phyloP scores from a whole-genome alignment of 2,329 filamentous ascomycete species.

The Pseudogymnoascus sp. region DNA sequence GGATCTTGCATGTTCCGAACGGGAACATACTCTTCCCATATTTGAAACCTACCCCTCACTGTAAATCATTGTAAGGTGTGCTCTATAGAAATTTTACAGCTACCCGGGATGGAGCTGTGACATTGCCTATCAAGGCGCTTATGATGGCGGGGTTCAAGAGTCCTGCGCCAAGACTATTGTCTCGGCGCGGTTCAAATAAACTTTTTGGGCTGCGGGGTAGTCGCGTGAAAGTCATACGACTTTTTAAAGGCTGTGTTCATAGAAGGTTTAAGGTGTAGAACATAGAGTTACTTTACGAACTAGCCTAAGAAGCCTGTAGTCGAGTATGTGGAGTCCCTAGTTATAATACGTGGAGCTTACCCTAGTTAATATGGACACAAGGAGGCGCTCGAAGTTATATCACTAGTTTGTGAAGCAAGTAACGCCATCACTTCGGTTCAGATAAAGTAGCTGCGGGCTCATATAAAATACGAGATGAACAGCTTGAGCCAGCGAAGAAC shows the following conservation, averaged over 20 bases:
- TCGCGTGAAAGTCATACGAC: background rate
- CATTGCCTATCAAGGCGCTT: background rate
- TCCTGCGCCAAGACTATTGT: background rate
- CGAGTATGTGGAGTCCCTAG: background rate
- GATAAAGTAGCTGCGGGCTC: background rate
- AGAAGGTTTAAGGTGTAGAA: background rate
- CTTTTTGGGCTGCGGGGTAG: slow-evolving; percentile 1
- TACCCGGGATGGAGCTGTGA: background rate
- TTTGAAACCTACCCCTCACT: background rate
- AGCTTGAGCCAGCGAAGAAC: background rate
- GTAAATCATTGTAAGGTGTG: background rate
- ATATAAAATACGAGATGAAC: background rate
- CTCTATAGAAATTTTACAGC: background rate
- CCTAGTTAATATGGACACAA: background rate
- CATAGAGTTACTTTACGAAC: background rate
- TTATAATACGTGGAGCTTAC: background rate
- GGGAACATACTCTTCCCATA: background rate
- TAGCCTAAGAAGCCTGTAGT: background rate
- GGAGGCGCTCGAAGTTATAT: background rate
- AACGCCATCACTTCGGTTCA: background rate
- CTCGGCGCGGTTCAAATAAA: background rate
- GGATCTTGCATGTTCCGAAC: background rate
- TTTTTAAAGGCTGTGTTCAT: background rate
- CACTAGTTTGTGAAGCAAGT: background rate
- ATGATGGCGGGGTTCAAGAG: background rate